Base-by-base conservation (phyloP, 2,329 filamentous ascomycete genomes). In the Fusarium oligoseptatum region DNA sequence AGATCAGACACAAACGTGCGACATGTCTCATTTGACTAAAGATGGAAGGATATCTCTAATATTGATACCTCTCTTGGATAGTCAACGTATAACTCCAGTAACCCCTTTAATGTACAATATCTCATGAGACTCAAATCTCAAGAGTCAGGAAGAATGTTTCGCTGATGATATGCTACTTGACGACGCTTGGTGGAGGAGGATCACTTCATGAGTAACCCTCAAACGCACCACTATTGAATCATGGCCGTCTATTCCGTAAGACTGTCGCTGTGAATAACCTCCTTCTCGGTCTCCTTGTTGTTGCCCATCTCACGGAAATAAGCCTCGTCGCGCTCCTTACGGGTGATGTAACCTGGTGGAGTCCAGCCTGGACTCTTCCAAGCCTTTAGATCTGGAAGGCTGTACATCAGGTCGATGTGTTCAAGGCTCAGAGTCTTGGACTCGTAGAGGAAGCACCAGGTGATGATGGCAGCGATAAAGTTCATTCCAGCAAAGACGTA, bases 381-480 rank as follows among this genome's bases (percentile, higher is more conserved):
- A 6, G 91, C 87, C 80, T 87, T 88, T 20, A 92, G 85, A 57
- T 84, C 75, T 4, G 74, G 82, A 17, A 90, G 82, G 65, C 91
- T 87, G 80, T 93, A 94, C 90, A 92, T 92, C 55, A 88, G 87
- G 81, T 93, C 92, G 64, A 94, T 89, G 76, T 93, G 90, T 82
- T 94, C 92, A 8, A 94, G 87, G 7, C 89, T 90, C 4, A 92
- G 86, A 52, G 87, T 89, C 70, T 89, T 87, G 14, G 87, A 89
- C 80, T 94, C 92, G 80, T 90, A 91, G 63, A 93, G 86, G 81
- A 92, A 92, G 84, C 93, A 91, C 84, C 89, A 93, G 24, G 92
- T 89, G 14, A 92, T 81, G 1, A 89, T 76, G 2, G 89, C 86
- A 3, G 87, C 91, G 2, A 86, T 82, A 60, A 92, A 84, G 76